Conservation (phyloP, 352 stramenopile genomes). For the Pythium plurisporium region DNA sequence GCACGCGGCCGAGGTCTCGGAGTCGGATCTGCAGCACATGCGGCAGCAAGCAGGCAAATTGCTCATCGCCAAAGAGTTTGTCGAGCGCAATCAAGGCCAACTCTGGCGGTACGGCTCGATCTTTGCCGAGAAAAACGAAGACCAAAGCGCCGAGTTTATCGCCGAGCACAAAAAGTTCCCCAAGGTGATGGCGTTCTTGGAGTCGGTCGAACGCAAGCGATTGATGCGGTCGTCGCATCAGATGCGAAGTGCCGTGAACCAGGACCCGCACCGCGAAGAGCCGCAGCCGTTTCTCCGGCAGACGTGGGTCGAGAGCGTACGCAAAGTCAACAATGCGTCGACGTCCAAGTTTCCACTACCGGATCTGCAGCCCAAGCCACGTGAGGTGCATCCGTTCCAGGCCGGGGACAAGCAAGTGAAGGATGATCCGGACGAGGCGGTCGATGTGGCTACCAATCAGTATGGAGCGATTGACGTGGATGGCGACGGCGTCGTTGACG, state of each 20-base stretch:
- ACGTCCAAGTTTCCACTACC: conserved; percentile 44
- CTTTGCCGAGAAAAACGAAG: conserved; percentile 57
- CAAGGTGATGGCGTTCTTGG: conserved; percentile 56
- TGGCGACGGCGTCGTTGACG: conserved; percentile 53
- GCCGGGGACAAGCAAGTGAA: conserved; percentile 14
- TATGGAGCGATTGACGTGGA: conserved; percentile 60
- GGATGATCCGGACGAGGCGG: not conserved
- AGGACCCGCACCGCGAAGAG: conserved; percentile 10
- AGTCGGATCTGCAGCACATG: conserved; percentile 41
- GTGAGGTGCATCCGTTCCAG: conserved; percentile 13
- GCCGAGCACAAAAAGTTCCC: conserved; percentile 62
- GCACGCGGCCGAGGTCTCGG: conserved; percentile 1
- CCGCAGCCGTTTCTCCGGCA: conserved; percentile 20
- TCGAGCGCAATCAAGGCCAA: conserved; percentile 59
- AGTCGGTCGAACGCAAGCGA: conserved; percentile 54
- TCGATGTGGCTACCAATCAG: conserved; percentile 33
- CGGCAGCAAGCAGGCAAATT: conserved; percentile 45
- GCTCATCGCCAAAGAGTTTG: conserved; percentile 65
- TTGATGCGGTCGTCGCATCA: conserved; percentile 55
- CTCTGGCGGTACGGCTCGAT: conserved; percentile 61
- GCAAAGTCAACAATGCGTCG: conserved; percentile 39
- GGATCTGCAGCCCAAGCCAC: conserved; percentile 42
- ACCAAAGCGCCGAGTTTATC: conserved; percentile 59
- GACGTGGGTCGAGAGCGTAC: conserved; percentile 59
- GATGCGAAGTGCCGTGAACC: conserved; percentile 26